Percentiles rank a stretch among this genome's conserved stretches.
These are phyloP conservation scores for Elsinoe perseae DNA, from an alignment of 2,329 filamentous ascomycete species.

Conservation along the genomic window DNA sequence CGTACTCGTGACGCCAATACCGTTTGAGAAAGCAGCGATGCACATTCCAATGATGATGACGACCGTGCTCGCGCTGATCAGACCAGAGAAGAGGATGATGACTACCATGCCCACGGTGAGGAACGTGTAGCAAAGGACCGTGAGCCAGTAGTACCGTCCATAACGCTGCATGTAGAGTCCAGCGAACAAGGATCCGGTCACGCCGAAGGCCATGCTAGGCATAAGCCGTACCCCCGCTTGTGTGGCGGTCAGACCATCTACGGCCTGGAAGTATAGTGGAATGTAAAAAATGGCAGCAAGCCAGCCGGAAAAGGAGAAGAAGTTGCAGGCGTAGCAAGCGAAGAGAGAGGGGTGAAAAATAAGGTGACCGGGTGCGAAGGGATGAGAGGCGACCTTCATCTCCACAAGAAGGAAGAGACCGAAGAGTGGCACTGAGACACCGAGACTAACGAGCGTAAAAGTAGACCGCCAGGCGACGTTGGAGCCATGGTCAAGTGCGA, in stretches of 20 bases:
- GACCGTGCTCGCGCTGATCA: slow-evolving; percentile 41
- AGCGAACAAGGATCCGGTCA: slow-evolving; percentile 56
- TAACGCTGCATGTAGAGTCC: slow-evolving; percentile 63
- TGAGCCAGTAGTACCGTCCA: slow-evolving; percentile 64
- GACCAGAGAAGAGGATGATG: slow-evolving; percentile 52
- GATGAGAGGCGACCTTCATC: slow-evolving; percentile 57
- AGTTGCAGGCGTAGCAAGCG: slow-evolving; percentile 62
- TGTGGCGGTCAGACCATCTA: slow-evolving; percentile 56
- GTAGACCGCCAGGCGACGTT: slow-evolving; percentile 60
- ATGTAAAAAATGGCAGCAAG: slow-evolving; percentile 60
- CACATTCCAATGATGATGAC: slow-evolving; percentile 52
- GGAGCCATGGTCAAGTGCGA: slow-evolving; percentile 65
- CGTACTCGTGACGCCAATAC: slow-evolving; percentile 60
- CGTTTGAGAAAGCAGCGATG: slow-evolving; percentile 47
- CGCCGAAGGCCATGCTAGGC: slow-evolving; percentile 55
- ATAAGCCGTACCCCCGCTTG: slow-evolving; percentile 58
- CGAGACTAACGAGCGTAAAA: slow-evolving; percentile 52
- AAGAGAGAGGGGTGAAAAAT: slow-evolving; percentile 61
- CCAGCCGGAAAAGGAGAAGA: slow-evolving; percentile 59
- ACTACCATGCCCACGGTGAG: slow-evolving; percentile 49
- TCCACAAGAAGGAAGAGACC: slow-evolving; percentile 62
- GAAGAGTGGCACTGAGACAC: slow-evolving; percentile 52
- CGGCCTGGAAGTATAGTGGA: slow-evolving; percentile 72
- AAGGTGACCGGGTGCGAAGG: slow-evolving; percentile 67
- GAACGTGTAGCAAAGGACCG: slow-evolving; percentile 47